Evolutionary conservation across 805 yeast species (phyloP).

Genomic region (Pichia paraexigua): DNA sequence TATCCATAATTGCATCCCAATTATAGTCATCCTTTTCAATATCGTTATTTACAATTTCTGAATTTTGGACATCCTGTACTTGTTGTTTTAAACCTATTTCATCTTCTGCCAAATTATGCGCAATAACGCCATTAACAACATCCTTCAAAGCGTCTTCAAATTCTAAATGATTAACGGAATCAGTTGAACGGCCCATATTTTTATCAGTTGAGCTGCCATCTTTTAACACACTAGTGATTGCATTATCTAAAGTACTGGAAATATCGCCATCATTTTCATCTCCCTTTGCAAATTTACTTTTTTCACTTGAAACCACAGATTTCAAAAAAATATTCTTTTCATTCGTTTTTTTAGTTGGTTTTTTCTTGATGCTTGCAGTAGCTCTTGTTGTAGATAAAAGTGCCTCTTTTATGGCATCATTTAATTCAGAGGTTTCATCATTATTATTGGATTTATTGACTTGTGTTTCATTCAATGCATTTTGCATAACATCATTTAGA

Average conservation of each 20-base stretch:
- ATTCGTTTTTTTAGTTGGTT: not conserved
- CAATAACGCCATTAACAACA: constrained; percentile 49
- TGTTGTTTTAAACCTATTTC: not conserved
- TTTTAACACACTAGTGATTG: constrained; percentile 20
- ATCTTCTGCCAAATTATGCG: constrained; percentile 18
- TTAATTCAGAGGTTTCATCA: constrained; percentile 1
- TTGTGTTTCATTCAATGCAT: constrained; percentile 13
- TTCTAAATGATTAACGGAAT: constrained; percentile 24
- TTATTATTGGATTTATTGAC: constrained; percentile 19
- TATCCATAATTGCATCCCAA: constrained; percentile 65
- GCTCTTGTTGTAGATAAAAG: constrained; percentile 2
- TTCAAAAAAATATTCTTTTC: not conserved
- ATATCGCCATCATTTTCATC: not conserved
- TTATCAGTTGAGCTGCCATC: constrained; percentile 5
- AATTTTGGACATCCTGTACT: not conserved
- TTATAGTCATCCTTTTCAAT: constrained; percentile 21
- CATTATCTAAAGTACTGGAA: constrained; percentile 16
- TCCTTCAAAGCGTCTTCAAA: constrained; percentile 48
- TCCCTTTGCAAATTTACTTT: not conserved
- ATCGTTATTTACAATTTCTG: not conserved
- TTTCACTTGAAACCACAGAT: not conserved
- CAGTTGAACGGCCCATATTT: not conserved
- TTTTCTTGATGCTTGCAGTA: not conserved
- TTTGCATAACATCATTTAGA: constrained; percentile 14
- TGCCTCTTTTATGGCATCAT: constrained; percentile 6